Evolutionary conservation across 1,139 yeast genomes (phyloP).

Genomic region (Lodderomyces orthopsilosis): DNA sequence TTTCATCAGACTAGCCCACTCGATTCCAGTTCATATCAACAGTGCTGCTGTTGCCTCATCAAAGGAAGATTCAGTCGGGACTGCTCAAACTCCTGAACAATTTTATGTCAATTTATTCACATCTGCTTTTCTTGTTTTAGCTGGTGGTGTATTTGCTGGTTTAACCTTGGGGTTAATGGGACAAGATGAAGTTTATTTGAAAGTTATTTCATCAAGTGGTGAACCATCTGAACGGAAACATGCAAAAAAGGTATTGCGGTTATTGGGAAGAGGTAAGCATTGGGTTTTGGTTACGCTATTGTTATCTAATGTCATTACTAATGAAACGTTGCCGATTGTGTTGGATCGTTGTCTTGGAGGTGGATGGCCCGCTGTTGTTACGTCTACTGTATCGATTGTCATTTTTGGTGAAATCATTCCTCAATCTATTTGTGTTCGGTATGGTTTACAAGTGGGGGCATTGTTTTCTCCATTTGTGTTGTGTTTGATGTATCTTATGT

Average conservation of each 20-base stretch:
- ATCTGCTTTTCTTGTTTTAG: slow-evolving; percentile 67
- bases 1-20: slow-evolving; percentile 25
- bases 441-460: slow-evolving; percentile 90
- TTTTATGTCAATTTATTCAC: slow-evolving; percentile 56
- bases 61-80: background rate
- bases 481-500: slow-evolving; percentile 81
- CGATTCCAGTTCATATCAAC: slow-evolving; percentile 22
- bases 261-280: slow-evolving; percentile 85
- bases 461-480: slow-evolving; percentile 86
- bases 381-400: slow-evolving; percentile 89
- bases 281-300: slow-evolving; percentile 95
- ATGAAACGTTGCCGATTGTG: slow-evolving; percentile 92
- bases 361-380: slow-evolving; percentile 95
- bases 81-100: slow-evolving; percentile 34
- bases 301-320: slow-evolving; percentile 85
- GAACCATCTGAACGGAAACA: slow-evolving; percentile 59
- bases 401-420: slow-evolving; percentile 97
- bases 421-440: slow-evolving; percentile 87
- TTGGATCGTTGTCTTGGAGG: slow-evolving; percentile 92
- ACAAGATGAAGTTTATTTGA: slow-evolving; percentile 88
- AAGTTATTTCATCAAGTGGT: slow-evolving; percentile 64
- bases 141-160: slow-evolving; percentile 97
- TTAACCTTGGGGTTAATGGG: slow-evolving; percentile 95
- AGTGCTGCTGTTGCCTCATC: slow-evolving; percentile 1
- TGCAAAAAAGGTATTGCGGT: slow-evolving; percentile 70